Percentiles rank a stretch among this genome's conserved stretches.
These are phyloP conservation scores for Fusarium vanettenii DNA, from an alignment of 2,329 filamentous ascomycete genomes.

Conservation along the genomic window DNA sequence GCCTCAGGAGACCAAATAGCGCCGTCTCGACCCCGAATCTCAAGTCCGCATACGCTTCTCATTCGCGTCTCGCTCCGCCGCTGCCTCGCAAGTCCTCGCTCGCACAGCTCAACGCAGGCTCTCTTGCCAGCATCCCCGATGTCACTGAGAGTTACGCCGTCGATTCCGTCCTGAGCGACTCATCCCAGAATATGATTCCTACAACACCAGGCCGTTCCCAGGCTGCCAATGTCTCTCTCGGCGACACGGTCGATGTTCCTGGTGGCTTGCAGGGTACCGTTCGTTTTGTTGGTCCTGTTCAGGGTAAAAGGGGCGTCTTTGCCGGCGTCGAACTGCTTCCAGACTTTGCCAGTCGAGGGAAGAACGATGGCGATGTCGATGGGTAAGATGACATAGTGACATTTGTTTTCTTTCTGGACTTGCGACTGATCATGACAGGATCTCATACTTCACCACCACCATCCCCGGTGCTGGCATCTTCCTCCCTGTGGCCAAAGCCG, in stretches of 20 bases:
- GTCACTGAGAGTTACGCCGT: slow-evolving; percentile 72
- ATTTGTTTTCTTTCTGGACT: neutral
- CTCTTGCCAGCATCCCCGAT: slow-evolving; percentile 75
- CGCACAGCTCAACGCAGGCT: slow-evolving; percentile 73
- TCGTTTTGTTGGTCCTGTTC: slow-evolving; percentile 87
- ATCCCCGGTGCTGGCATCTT: slow-evolving; percentile 91
- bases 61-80: slow-evolving; percentile 59
- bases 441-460: slow-evolving; percentile 84
- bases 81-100: slow-evolving; percentile 78
- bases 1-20: slow-evolving; percentile 57
- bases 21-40: slow-evolving; percentile 71
- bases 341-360: slow-evolving; percentile 85
- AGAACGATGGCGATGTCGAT: slow-evolving; percentile 96
- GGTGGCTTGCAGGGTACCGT: slow-evolving; percentile 92
- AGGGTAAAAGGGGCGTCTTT: slow-evolving; percentile 91
- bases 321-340: slow-evolving; percentile 89
- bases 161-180: slow-evolving; percentile 60
- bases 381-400: slow-evolving; percentile 69
- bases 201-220: slow-evolving; percentile 64
- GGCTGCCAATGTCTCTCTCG: slow-evolving; percentile 72
- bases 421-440: slow-evolving; percentile 51
- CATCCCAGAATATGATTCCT: slow-evolving; percentile 59
- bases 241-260: slow-evolving; percentile 90
- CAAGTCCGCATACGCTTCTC: slow-evolving; percentile 61
- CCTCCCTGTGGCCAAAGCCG: slow-evolving; percentile 85